Base-by-base conservation (phyloP, 345 rosid genomes). In the Passiflora organensis region DNA sequence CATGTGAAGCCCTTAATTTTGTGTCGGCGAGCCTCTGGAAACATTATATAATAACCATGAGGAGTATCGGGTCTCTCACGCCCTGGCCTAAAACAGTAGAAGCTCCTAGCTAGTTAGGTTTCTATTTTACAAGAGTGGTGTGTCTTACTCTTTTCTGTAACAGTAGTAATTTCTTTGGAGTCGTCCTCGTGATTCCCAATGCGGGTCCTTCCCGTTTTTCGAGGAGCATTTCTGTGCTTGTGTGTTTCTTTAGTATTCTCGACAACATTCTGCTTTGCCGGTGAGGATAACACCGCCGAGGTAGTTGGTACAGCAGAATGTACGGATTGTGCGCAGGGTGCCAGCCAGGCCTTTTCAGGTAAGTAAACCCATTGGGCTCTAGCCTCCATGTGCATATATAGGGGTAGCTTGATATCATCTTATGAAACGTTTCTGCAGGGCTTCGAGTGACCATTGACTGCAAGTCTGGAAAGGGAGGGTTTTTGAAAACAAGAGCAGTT, bases 1-100 rank as follows among this genome's bases (percentile, higher is more conserved):
- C 68, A 67, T 72, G 78, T 67, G 79, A 79, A 18, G 42, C 51
- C 54, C 59, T 68, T 62, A 77, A 70, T 36, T 39, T 18, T 25
- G 62, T 63, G 75, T 76, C 75, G 73, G 68, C 14, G 19, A 15
- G 49, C 43, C 60, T 19, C 37, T 32, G 34, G 20, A 11, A 36
- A 12, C 38, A 15, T 41, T 42, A 56, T 65, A 68, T 61, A 62
- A 62, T 10, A 21, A 32, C 28, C 32, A 45, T 42, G 5, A 11
- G 13, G 39, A 14, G 38, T 39, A 3, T 28, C 61, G 13, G 13
- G 1, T 24, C 38, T 44, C 42, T 46, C 55, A 58, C 10, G 25
- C 47, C 41, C 21, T 55, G 53, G 6, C 17, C 10, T 32, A 55
- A 5, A 1, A 18, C 32, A 3, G 34, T 0, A 14, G 63, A 38